These are phyloP conservation scores for Beta corolliflora DNA, from an alignment of 179 eudicot genomes.

Conservation along the genomic window DNA sequence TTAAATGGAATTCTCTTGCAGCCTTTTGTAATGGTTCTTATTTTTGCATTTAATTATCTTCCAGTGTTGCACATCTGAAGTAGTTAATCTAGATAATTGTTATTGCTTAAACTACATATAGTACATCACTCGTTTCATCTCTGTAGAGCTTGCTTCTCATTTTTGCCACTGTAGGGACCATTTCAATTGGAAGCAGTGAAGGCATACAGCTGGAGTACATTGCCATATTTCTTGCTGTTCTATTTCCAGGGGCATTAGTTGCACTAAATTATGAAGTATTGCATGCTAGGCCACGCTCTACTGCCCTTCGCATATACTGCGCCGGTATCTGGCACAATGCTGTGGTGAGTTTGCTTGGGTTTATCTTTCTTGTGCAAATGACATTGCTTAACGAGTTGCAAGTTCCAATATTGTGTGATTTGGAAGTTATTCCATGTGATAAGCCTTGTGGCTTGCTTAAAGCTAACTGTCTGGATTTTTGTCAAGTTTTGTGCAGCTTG, in stretches of 20 bases:
- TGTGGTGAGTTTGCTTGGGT: slow-evolving; percentile 51
- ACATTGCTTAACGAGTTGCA: neutral
- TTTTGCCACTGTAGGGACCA: slow-evolving; percentile 43
- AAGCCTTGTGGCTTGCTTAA: slow-evolving; percentile 2
- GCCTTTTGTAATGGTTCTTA: neutral
- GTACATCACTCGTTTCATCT: neutral
- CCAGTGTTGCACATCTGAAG: neutral
- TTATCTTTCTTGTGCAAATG: neutral
- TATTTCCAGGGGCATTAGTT: slow-evolving; percentile 95
- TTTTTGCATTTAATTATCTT: neutral
- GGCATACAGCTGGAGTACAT: slow-evolving; percentile 82
- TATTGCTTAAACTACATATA: neutral
- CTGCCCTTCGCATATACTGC: slow-evolving; percentile 87
- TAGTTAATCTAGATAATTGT: neutral
- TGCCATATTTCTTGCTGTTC: slow-evolving; percentile 74
- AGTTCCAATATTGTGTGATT: neutral
- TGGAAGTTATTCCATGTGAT: neutral
- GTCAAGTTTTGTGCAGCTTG: slow-evolving; percentile 83
- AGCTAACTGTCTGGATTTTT: slow-evolving; percentile 32
- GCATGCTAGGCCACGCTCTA: slow-evolving; percentile 52
- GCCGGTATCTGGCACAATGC: slow-evolving; percentile 99
- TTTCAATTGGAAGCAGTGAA: slow-evolving; percentile 68
- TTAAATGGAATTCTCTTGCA: neutral
- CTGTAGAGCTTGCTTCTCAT: slow-evolving; percentile 40
- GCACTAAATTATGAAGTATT: slow-evolving; percentile 72